Conservation (phyloP, 169 alveolate species). For the Cystoisospora suis region DNA sequence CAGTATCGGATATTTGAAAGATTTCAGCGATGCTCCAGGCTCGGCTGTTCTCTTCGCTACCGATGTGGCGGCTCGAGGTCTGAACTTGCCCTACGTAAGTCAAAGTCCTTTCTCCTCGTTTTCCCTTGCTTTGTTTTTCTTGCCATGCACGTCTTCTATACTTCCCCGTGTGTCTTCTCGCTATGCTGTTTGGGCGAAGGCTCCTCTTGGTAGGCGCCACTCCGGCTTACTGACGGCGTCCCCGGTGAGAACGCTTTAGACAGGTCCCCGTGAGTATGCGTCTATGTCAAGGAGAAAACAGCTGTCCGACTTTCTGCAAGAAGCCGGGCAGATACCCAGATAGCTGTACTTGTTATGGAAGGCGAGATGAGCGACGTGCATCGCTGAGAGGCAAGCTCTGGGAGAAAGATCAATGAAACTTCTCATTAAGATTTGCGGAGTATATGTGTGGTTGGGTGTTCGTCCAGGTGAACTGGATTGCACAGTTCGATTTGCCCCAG, state of each 20-base stretch:
- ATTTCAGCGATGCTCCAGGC: conserved; percentile 28
- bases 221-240: no score
- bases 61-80: conserved; percentile 57
- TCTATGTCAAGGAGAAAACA: background rate
- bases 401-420: background rate
- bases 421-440: background rate
- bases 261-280: no score
- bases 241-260: no score
- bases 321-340: background rate
- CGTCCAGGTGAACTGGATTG: conserved; percentile 48
- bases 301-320: background rate
- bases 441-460: no score
- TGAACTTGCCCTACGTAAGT: conserved; percentile 47
- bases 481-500: conserved; percentile 62
- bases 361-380: background rate
- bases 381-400: background rate
- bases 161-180: no score
- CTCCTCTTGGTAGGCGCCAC: no score
- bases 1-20: conserved; percentile 54
- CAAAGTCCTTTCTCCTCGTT: no score
- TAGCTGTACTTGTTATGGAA: no score
- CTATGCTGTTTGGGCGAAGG: no score
- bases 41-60: conserved; percentile 46
- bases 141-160: no score
- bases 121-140: no score